Evolutionary conservation across 1,139 yeast genomes (phyloP), one percentile per base, ranked within the genome.

Genomic region (Kazachstania sp.): DNA sequence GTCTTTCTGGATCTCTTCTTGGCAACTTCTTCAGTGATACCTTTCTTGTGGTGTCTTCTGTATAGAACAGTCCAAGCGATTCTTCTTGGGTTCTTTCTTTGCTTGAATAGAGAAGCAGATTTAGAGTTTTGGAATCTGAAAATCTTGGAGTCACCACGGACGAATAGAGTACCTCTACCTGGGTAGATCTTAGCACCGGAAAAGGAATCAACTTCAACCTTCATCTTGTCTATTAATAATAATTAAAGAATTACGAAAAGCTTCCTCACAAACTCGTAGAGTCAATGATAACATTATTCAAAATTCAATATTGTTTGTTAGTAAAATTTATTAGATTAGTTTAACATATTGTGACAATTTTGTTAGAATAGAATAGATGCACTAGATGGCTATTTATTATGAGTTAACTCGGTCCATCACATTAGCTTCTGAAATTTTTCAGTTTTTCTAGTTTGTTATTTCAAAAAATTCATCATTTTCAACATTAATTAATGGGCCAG

Each of bases 31-130:
- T 92, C 98, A 70, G 97, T 83, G 71, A 90, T 81, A 81, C 99
- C 99, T 81, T 92, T 92, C 86, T 87, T 90, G 95, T 92, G 97
- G 79, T 90, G 96, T 79, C 95, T 86, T 84, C 99, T 92, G 92
- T 80, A 92, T 69, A 92, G 83, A 70, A 90, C 97, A 64, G 99
- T 92, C 99, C 99, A 92, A 62, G 97, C 84, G 72, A 92, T 83
- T 83, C 96, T 86, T 83, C 98, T 88, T 78, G 98, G 99, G 90
- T 94, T 92, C 95, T 92, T 92, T 84, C 97, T 88, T 82, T 94
- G 99, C 71, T 83, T 83, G 95, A 92, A 92, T 71, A 92, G 84
- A 72, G 98, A 88, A 69, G 95, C 94, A 71, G 95, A 81, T 80
- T 92, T 94, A 65, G 97, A 86, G 73, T 88, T 83, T 76, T 86